phyloP scores from a whole-genome alignment of 1,139 yeast species.

The Yamadazyma epiphylla region DNA sequence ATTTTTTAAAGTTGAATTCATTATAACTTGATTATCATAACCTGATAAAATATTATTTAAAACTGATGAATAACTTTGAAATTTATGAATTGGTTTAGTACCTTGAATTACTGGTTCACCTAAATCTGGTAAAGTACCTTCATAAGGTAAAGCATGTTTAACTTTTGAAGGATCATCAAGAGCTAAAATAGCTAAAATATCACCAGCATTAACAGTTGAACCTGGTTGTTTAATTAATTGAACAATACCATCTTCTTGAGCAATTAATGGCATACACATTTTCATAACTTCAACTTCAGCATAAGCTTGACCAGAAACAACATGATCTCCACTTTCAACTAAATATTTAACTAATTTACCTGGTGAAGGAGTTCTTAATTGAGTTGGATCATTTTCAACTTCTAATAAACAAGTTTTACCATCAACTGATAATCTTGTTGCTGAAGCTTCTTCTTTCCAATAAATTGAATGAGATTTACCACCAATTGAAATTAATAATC shows the following conservation, averaged over 20 bases:
- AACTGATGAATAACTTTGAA: constrained; percentile 53
- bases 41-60: constrained; percentile 81
- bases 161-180: constrained; percentile 96
- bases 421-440: constrained; percentile 94
- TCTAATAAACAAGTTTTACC: constrained; percentile 92
- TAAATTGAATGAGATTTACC: constrained; percentile 94
- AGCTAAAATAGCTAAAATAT: constrained; percentile 88
- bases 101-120: constrained; percentile 85
- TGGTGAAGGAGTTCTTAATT: constrained; percentile 96
- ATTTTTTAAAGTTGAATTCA: constrained; percentile 75
- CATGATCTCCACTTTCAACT: constrained; percentile 94
- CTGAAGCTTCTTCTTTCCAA: constrained; percentile 97
- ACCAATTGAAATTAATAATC: constrained; percentile 78
- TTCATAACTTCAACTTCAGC: constrained; percentile 99
- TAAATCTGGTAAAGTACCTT: constrained; percentile 86
- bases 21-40: constrained; percentile 90
- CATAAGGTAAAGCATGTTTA: constrained; percentile 92
- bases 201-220: constrained; percentile 92
- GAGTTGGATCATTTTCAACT: constrained; percentile 96
- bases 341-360: constrained; percentile 93
- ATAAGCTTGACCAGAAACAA: constrained; percentile 85
- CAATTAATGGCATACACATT: constrained; percentile 91
- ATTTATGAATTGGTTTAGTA: constrained; percentile 77
- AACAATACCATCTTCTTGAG: constrained; percentile 89
- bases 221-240: constrained; percentile 98